These are phyloP conservation scores for Lagenidium giganteum DNA, from an alignment of 352 stramenopile genomes.

Conservation along the genomic window DNA sequence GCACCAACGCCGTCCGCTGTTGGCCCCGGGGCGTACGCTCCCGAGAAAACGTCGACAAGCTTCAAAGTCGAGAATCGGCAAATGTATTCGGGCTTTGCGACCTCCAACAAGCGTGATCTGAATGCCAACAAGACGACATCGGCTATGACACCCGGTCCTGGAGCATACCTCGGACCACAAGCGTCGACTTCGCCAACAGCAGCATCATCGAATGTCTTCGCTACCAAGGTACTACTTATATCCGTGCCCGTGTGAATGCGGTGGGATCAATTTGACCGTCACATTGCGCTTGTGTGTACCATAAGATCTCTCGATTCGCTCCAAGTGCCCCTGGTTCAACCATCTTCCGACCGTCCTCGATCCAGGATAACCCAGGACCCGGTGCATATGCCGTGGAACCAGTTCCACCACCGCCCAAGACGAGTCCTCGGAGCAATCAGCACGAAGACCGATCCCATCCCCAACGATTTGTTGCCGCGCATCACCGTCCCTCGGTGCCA, in stretches of 20 bases:
- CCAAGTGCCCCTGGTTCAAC: constrained; percentile 66
- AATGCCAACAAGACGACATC: constrained; percentile 79
- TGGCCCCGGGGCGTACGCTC: constrained; percentile 59
- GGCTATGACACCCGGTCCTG: constrained; percentile 64
- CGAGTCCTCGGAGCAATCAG: constrained; percentile 4
- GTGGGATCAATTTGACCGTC: constrained; percentile 3
- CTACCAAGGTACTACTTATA: constrained; percentile 71
- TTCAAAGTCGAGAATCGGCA: constrained; percentile 31
- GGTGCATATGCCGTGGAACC: constrained; percentile 8
- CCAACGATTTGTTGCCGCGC: not conserved
- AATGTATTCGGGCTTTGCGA: constrained; percentile 64
- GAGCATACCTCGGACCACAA: constrained; percentile 38
- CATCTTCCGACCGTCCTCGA: constrained; percentile 53
- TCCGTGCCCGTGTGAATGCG: too few relatives aligned
- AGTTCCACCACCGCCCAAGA: not conserved
- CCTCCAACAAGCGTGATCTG: constrained; percentile 64
- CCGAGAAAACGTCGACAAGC: constrained; percentile 43
- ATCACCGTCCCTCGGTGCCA: constrained; percentile 28
- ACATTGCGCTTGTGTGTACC: constrained; percentile 1
- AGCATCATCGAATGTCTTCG: constrained; percentile 55
- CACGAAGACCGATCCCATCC: constrained; percentile 3
- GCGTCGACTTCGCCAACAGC: constrained; percentile 5
- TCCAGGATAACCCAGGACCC: constrained; percentile 72
- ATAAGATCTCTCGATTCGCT: constrained; percentile 65
- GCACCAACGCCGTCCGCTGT: constrained; percentile 43